Percentiles rank a stretch among this genome's conserved stretches.
Conservation (phyloP, 208 protist genomes). For the Acanthamoeba culbertsoni region DNA sequence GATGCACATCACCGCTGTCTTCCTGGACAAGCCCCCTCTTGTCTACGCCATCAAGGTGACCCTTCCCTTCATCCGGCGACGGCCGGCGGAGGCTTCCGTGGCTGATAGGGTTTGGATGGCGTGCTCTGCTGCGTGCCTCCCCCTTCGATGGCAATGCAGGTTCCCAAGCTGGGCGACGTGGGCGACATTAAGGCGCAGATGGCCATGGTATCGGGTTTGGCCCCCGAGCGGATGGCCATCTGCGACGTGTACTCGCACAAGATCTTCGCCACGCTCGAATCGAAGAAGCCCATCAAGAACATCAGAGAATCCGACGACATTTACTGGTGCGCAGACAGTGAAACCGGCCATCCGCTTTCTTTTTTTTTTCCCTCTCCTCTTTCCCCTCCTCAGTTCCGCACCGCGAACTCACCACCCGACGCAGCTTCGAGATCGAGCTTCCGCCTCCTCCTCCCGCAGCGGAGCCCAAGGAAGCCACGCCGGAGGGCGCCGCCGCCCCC, state of each 20-base stretch:
- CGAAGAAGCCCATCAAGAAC: background rate
- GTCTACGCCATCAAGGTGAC: background rate
- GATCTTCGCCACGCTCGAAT: background rate
- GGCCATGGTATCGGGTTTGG: background rate
- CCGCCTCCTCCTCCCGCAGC: background rate
- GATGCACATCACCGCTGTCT: background rate
- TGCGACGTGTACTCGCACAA: conserved; percentile 5
- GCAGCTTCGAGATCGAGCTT: background rate
- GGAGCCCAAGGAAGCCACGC: background rate
- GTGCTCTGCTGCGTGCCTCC: too few relatives aligned
- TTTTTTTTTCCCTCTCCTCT: background rate
- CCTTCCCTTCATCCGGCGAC: too few relatives aligned
- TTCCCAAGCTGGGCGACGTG: background rate
- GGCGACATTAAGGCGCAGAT: background rate
- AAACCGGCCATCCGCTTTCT: too few relatives aligned
- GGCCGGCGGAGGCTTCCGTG: too few relatives aligned
- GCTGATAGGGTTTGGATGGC: too few relatives aligned
- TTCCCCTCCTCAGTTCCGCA: too few relatives aligned
- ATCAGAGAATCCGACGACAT: background rate
- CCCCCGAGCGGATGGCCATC: background rate
- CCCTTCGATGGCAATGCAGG: too few relatives aligned
- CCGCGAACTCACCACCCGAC: background rate
- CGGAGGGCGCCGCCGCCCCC: background rate
- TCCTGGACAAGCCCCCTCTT: background rate
- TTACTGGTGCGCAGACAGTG: background rate